Percentiles rank a stretch among this genome's conserved stretches.
Conservation (phyloP, 805 yeast genomes). For the Metschnikowia gelsemii region DNA sequence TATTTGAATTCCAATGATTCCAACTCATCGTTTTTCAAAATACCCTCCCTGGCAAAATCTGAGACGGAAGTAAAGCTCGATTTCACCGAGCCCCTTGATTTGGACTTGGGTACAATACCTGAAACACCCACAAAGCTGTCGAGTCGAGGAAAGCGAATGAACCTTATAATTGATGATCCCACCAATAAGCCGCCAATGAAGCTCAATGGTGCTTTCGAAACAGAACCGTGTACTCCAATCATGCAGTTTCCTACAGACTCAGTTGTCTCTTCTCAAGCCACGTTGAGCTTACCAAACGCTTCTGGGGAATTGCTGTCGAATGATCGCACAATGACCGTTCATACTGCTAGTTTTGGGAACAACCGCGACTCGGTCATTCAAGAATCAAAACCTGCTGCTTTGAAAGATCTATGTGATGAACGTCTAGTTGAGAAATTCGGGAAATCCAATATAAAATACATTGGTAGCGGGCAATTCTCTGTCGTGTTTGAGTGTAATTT, state of each 20-base stretch:
- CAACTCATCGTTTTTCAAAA: constrained; percentile 33
- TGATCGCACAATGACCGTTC: constrained; percentile 15
- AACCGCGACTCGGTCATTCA: constrained; percentile 5
- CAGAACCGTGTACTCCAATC: constrained; percentile 22
- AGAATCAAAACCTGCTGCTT: constrained; percentile 2
- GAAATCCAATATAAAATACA: constrained; percentile 53
- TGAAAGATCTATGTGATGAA: constrained; percentile 34
- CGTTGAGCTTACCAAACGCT: constrained; percentile 17
- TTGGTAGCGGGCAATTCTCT: constrained; percentile 90
- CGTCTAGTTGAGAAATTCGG: constrained; percentile 53
- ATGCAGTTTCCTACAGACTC: constrained; percentile 23
- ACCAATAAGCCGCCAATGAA: constrained; percentile 3
- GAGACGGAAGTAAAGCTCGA: constrained; percentile 22
- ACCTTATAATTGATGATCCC: constrained; percentile 5
- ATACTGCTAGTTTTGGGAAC: constrained; percentile 4
- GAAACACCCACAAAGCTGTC: constrained; percentile 40
- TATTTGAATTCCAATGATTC: constrained; percentile 32
- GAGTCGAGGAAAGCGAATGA: constrained; percentile 17
- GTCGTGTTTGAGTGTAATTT: constrained; percentile 79
- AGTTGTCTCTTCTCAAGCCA: constrained; percentile 24
- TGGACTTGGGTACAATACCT: constrained; percentile 23
- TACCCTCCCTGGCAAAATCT: constrained; percentile 23
- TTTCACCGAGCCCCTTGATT: constrained; percentile 19
- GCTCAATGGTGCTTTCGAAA: constrained; percentile 3
- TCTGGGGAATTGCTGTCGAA: constrained; percentile 10